These are phyloP conservation scores for Patellaria atrata DNA, from an alignment of 495 filamentous ascomycete genomes.

Conservation along the genomic window DNA sequence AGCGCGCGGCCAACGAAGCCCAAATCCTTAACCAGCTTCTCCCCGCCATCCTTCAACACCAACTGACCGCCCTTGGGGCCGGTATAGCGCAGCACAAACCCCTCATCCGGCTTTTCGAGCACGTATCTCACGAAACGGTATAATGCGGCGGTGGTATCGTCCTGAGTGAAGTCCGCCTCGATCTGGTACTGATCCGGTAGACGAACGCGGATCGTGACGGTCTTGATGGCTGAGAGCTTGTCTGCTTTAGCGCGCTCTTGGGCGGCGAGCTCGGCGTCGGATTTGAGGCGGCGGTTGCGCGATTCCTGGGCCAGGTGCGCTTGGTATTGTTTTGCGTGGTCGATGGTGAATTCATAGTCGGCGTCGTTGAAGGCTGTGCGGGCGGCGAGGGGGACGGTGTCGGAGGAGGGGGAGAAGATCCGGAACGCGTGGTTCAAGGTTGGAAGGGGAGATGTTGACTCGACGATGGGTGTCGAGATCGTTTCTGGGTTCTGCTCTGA, in stretches of 20 bases:
- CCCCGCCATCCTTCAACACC: slow-evolving; percentile 28
- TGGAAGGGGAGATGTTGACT: slow-evolving; percentile 11
- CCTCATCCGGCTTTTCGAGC: slow-evolving; percentile 32
- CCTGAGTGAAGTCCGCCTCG: slow-evolving; percentile 44
- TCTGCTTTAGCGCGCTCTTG: slow-evolving; percentile 44
- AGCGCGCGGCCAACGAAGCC: slow-evolving; percentile 53
- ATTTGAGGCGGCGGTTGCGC: slow-evolving; percentile 54
- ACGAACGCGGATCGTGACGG: slow-evolving; percentile 62
- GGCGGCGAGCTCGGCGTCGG: slow-evolving; percentile 50
- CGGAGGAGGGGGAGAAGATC: slow-evolving; percentile 62
- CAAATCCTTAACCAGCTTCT: slow-evolving; percentile 56
- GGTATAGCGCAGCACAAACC: slow-evolving; percentile 39
- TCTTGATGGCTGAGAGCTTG: slow-evolving; percentile 40
- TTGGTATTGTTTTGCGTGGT: slow-evolving; percentile 74
- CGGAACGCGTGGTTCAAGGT: slow-evolving; percentile 39
- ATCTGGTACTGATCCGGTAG: slow-evolving; percentile 73
- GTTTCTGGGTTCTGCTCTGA: too few species aligned
- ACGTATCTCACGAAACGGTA: slow-evolving; percentile 49
- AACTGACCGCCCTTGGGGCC: slow-evolving; percentile 17
- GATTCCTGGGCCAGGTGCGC: slow-evolving; percentile 46
- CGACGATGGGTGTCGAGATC: slow-evolving; percentile 16
- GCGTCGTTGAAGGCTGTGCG: slow-evolving; percentile 46
- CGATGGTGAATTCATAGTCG: slow-evolving; percentile 71
- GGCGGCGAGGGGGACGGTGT: slow-evolving; percentile 60
- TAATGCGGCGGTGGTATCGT: slow-evolving; percentile 47